phyloP scores from a whole-genome alignment of 164 flowering plant genomes.

The Magnolia changhungtana region DNA sequence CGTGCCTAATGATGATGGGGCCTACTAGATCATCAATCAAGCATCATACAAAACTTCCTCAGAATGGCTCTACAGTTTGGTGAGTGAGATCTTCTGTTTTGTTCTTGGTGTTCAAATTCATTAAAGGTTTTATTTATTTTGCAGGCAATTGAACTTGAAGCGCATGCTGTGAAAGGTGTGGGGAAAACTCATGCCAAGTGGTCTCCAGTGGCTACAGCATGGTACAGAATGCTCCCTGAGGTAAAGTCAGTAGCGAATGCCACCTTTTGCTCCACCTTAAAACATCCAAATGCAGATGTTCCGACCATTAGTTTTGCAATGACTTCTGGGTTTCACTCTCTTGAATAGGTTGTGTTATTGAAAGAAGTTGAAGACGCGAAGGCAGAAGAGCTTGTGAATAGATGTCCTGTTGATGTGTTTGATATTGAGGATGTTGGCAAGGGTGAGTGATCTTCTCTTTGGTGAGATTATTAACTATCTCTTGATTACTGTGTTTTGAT shows the following conservation, averaged over 20 bases:
- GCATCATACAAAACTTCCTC: not conserved
- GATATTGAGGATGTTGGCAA: conserved; percentile 80
- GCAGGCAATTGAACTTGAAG: conserved; percentile 96
- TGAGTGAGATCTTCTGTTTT: not conserved
- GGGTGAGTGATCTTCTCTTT: conserved; percentile 36
- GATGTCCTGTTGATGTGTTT: conserved; percentile 82
- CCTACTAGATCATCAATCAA: not conserved
- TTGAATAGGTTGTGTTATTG: conserved; percentile 61
- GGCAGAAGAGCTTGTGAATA: conserved; percentile 66
- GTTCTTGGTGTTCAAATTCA: not conserved
- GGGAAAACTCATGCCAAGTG: conserved; percentile 97
- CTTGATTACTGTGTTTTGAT: not conserved
- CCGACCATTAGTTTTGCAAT: not conserved
- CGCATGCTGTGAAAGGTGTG: conserved; percentile 88
- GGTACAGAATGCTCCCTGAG: conserved; percentile 99
- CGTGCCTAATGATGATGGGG: not conserved
- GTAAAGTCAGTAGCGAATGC: conserved; percentile 27
- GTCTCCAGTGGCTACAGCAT: conserved; percentile 97
- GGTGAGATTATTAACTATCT: not conserved
- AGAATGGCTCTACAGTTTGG: not conserved
- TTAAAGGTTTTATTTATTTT: not conserved
- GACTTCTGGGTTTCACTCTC: not conserved
- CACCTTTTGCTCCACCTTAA: not conserved
- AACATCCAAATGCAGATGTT: not conserved
- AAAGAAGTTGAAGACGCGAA: conserved; percentile 55